Conservation (phyloP, 2,329 filamentous ascomycete species). For the Fusarium sublunatum region DNA sequence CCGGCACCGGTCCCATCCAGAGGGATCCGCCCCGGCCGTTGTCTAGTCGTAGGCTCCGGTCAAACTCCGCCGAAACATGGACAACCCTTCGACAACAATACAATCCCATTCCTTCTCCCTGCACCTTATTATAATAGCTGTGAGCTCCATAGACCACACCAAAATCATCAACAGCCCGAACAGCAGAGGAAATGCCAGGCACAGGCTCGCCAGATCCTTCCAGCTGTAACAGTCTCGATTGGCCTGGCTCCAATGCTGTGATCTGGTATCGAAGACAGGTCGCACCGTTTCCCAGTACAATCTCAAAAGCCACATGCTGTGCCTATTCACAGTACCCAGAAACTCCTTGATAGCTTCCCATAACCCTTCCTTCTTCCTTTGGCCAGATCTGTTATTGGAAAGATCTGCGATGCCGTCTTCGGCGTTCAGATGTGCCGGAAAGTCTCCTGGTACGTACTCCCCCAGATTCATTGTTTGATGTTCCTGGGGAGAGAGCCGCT, state of each 20-base stretch:
- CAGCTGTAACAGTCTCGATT: slow-evolving; percentile 39
- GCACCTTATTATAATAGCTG: slow-evolving; percentile 32
- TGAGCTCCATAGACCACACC: slow-evolving; percentile 46
- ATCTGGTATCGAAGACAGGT: slow-evolving; percentile 55
- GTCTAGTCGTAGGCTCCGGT: slow-evolving; percentile 27
- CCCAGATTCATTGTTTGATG: slow-evolving; percentile 17
- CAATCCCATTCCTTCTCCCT: slow-evolving; percentile 30
- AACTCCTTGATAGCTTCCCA: slow-evolving; percentile 29
- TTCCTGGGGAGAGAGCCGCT: slow-evolving; percentile 4
- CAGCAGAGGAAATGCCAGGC: slow-evolving; percentile 45
- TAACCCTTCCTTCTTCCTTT: slow-evolving; percentile 10
- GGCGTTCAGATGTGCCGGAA: slow-evolving; percentile 43
- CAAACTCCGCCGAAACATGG: slow-evolving; percentile 31
- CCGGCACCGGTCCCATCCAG: slow-evolving; percentile 43
- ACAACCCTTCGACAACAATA: slow-evolving; percentile 26
- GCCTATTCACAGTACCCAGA: slow-evolving; percentile 7
- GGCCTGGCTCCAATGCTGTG: slow-evolving; percentile 50
- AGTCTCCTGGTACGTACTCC: slow-evolving; percentile 44
- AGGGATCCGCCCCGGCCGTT: slow-evolving; percentile 37
- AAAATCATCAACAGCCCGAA: slow-evolving; percentile 40
- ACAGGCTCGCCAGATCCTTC: slow-evolving; percentile 41
- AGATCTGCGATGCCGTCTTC: slow-evolving; percentile 48
- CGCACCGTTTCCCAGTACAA: slow-evolving; percentile 53
- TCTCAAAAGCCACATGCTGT: slow-evolving; percentile 30
- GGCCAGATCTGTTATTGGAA: slow-evolving; percentile 36